Evolutionary conservation across 75 land plant species (phyloP), one percentile per base, ranked within the genome.

Genomic region (Adiantum capillusveneris): DNA sequence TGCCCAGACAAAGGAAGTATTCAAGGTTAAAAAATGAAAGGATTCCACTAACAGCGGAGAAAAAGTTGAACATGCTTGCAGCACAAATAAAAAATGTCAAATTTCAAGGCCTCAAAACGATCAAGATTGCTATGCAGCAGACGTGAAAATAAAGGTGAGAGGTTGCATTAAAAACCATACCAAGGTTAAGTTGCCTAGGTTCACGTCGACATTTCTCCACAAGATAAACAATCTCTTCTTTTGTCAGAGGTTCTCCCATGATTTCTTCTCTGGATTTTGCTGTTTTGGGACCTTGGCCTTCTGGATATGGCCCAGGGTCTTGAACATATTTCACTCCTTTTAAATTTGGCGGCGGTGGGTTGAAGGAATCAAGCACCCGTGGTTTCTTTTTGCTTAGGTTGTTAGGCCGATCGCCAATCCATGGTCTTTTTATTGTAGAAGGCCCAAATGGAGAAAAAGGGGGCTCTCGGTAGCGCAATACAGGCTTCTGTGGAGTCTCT

Each of bases 271-370:
- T 74, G 22, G 96, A 49, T 31, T 9, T 36, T 18, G 59, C 85
- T 25, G 62, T 53, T 76, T 48, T 77, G 0, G 88, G 90, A 0
- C 87, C 83, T 19, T 79, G 61, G 11, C 96, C 98, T 0, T 63
- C 67, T 60, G 75, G 39, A 59, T 71, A 94, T 0, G 98, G 98
- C 25, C 98, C 98, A 0, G 98, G 87, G 22, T 68, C 50, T 69
- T 89, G 90, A 36, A 94, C 83, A 0, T 90, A 91, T 20, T 94
- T 94, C 22, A 94, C 81, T 16, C 98, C 90, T 64, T 94, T 89
- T 65, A 84, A 85, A 7, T 67, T 39, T 0, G 77, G 66, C 0
- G 98, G 90, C 0, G 87, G 96, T 50, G 76, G 69, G 44, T 56
- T 60, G 45, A 83, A 90, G 1, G 91, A 90, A 27, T 94, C 91